phyloP scores from a whole-genome alignment of 2,329 filamentous ascomycete species.

The Lasiodiplodia gonubiensis region DNA sequence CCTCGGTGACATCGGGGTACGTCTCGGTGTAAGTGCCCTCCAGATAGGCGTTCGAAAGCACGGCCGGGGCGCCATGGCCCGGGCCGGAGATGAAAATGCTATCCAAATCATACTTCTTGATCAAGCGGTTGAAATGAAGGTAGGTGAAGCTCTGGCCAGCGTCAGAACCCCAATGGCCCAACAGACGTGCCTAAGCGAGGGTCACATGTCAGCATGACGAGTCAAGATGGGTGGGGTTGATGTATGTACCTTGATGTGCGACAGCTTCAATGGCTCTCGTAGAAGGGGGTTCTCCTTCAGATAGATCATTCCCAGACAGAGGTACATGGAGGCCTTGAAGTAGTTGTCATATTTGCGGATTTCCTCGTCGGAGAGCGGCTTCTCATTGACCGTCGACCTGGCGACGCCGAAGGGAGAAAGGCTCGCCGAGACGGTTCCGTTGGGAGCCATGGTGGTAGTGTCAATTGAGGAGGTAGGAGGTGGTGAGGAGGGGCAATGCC shows the following conservation, averaged over 20 bases:
- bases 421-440: conserved; percentile 46
- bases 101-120: conserved; percentile 79
- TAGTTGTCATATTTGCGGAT: conserved; percentile 72
- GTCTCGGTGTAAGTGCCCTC: conserved; percentile 80
- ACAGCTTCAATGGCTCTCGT: conserved; percentile 68
- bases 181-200: conserved; percentile 59
- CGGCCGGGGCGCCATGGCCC: conserved; percentile 77
- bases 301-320: conserved; percentile 81
- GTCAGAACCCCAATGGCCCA: conserved; percentile 81
- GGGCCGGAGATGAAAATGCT: conserved; percentile 76
- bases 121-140: conserved; percentile 81
- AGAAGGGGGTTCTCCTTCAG: conserved; percentile 76
- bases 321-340: conserved; percentile 76
- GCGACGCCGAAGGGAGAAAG: conserved; percentile 70
- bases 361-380: conserved; percentile 68
- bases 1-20: conserved; percentile 74
- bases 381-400: conserved; percentile 66
- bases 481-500: neutral
- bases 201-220: conserved; percentile 9
- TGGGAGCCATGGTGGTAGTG: conserved; percentile 7
- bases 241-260: conserved; percentile 68
- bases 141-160: conserved; percentile 83
- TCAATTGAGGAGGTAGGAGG: neutral
- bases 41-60: conserved; percentile 77
- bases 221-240: neutral